A percentile compares a stretch with the other conserved stretches of the same genome.
Conservation (phyloP, 2,329 filamentous ascomycete genomes). For the Aschersonia sp. region DNA sequence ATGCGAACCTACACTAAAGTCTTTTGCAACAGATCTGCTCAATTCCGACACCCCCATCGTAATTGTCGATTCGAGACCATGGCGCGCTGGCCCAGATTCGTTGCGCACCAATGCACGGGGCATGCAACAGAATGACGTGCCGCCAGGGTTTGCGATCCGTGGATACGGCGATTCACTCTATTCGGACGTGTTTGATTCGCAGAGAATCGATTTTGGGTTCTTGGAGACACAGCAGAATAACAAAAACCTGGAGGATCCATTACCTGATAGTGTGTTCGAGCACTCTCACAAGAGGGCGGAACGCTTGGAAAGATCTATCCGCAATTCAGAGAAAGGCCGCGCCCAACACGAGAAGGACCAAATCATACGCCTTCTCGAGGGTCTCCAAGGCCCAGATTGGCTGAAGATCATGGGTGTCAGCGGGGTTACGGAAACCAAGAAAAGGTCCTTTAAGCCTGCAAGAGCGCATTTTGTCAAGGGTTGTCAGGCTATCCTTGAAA, state of each 20-base stretch:
- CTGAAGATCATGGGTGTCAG: constrained; percentile 81
- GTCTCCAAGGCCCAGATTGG: constrained; percentile 85
- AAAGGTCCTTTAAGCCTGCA: constrained; percentile 75
- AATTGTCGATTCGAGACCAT: constrained; percentile 41
- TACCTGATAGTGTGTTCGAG: constrained; percentile 40
- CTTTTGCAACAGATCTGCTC: constrained; percentile 46
- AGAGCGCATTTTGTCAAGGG: constrained; percentile 73
- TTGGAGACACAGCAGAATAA: constrained; percentile 30
- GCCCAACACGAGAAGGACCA: constrained; percentile 54
- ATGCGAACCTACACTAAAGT: not conserved
- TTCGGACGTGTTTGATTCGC: constrained; percentile 38
- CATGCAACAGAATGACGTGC: not conserved
- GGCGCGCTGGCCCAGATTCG: constrained; percentile 11
- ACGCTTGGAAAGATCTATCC: constrained; percentile 44
- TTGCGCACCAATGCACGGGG: not conserved
- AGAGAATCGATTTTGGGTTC: constrained; percentile 41
- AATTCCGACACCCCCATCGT: constrained; percentile 59
- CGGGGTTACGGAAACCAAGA: constrained; percentile 69
- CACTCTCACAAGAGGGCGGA: constrained; percentile 43
- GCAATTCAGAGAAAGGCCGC: constrained; percentile 48
- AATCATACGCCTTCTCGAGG: constrained; percentile 55
- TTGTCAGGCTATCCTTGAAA: constrained; percentile 67
- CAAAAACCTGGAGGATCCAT: constrained; percentile 33
- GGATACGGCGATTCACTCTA: constrained; percentile 42
- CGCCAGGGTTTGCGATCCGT: constrained; percentile 22